A percentile compares a stretch with the other conserved stretches of the same genome.
Evolutionary conservation across 768 basidiomycete genomes (phyloP).

Genomic region (Amanita muscaria): DNA sequence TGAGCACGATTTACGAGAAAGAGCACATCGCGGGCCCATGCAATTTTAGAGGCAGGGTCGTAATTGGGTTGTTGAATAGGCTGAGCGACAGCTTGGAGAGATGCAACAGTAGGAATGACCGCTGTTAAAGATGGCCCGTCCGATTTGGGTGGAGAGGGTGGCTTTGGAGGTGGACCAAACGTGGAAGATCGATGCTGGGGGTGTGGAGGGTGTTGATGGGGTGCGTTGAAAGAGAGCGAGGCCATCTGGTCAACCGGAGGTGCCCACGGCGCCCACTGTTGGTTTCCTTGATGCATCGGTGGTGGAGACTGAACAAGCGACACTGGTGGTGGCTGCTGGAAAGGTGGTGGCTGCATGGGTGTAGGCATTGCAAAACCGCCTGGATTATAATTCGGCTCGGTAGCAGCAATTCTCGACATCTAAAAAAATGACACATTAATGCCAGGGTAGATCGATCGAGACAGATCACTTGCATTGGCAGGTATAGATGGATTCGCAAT

Average conservation of each 20-base stretch:
- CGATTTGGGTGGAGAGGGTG: constrained; percentile 24
- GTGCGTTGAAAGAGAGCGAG: constrained; percentile 18
- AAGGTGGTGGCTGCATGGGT: neutral
- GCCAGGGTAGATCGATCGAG: constrained; percentile 43
- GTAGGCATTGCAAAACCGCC: constrained; percentile 18
- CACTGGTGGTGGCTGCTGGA: too few relatives aligned
- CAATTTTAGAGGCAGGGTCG: constrained; percentile 53
- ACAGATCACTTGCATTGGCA: constrained; percentile 45
- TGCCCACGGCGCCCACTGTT: constrained; percentile 13
- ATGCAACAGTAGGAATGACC: constrained; percentile 55
- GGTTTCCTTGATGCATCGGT: constrained; percentile 10
- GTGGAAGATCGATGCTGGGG: constrained; percentile 22
- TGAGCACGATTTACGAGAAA: constrained; percentile 63
- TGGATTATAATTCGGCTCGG: constrained; percentile 19
- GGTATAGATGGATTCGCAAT: constrained; percentile 47
- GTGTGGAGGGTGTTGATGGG: constrained; percentile 14
- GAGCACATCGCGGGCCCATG: constrained; percentile 80
- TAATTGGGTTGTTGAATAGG: constrained; percentile 45
- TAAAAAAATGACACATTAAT: constrained; percentile 26
- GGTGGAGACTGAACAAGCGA: constrained; percentile 12
- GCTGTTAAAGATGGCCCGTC: constrained; percentile 48
- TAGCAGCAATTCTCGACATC: constrained; percentile 35
- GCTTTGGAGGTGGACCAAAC: constrained; percentile 39
- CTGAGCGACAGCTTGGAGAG: constrained; percentile 42
- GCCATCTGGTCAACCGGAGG: constrained; percentile 15